phyloP scores from a whole-genome alignment of 345 rosid genomes.

The Salix brachista region DNA sequence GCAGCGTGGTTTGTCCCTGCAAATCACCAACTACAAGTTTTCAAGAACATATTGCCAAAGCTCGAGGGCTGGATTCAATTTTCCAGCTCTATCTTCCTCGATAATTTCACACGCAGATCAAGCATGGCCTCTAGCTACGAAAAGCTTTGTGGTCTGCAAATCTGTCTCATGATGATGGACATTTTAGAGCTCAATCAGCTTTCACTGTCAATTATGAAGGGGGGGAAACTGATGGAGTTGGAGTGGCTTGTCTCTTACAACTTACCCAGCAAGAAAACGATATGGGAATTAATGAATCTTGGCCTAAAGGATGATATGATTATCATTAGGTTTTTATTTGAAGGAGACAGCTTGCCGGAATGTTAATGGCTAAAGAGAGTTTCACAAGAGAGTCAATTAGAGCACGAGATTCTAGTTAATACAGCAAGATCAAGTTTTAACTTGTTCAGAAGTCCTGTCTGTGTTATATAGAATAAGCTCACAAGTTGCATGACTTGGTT shows the following conservation, averaged over 20 bases:
- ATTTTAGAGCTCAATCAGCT: neutral
- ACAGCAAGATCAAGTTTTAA: neutral
- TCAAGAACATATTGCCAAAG: too few species aligned
- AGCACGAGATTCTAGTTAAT: neutral
- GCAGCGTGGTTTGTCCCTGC: too few species aligned
- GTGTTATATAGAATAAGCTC: neutral
- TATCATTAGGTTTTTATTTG: conserved; percentile 12
- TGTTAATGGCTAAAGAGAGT: neutral
- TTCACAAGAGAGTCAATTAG: neutral
- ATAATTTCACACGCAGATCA: neutral
- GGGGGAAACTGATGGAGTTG: neutral
- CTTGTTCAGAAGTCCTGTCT: too few species aligned
- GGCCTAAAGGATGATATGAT: neutral
- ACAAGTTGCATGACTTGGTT: neutral
- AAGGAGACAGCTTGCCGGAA: conserved; percentile 27
- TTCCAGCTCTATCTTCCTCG: neutral
- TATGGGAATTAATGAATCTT: neutral
- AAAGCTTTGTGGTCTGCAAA: neutral
- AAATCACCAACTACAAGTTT: too few species aligned
- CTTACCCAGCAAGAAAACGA: conserved; percentile 17
- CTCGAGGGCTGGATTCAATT: neutral
- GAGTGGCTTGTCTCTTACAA: conserved; percentile 10
- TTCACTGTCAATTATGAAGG: neutral
- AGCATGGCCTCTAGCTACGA: neutral
- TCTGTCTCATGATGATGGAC: neutral